Percentiles rank a stretch among this genome's conserved stretches.
These are phyloP conservation scores for Zygosaccharomyces pseudorouxii DNA, from an alignment of 805 yeast species.

Conservation along the genomic window DNA sequence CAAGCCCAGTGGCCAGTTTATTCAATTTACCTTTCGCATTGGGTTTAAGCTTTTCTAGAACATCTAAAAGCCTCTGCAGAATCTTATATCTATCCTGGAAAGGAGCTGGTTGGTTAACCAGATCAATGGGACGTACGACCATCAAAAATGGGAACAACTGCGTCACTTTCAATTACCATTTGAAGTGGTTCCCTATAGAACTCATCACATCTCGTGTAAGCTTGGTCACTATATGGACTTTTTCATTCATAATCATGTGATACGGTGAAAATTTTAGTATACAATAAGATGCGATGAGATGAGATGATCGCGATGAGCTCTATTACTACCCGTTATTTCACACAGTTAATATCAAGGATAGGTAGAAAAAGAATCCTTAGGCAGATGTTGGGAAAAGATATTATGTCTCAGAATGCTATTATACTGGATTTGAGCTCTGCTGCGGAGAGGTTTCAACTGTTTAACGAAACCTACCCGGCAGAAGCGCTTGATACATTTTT, in stretches of 20 bases:
- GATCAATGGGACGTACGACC: constrained; percentile 28
- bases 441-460: constrained; percentile 21
- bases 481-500: constrained; percentile 20
- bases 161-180: too few species aligned
- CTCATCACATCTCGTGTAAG: not conserved
- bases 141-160: not conserved
- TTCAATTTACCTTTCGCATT: constrained; percentile 11
- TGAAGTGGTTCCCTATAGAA: not conserved
- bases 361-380: not conserved
- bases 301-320: constrained; percentile 19
- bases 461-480: constrained; percentile 18
- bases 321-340: not conserved
- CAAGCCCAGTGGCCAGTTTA: constrained; percentile 27
- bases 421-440: constrained; percentile 25
- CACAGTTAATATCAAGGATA: not conserved
- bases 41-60: constrained; percentile 20
- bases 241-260: constrained; percentile 5
- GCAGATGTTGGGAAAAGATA: not conserved
- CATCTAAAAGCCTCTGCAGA: constrained; percentile 26
- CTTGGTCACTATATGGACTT: not conserved
- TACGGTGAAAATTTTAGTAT: constrained; percentile 23
- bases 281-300: constrained; percentile 12
- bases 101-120: constrained; percentile 29
- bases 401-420: constrained; percentile 24
- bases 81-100: constrained; percentile 33